phyloP scores from a whole-genome alignment of 2,329 filamentous ascomycete species.

The Knoxdaviesia capensis region DNA sequence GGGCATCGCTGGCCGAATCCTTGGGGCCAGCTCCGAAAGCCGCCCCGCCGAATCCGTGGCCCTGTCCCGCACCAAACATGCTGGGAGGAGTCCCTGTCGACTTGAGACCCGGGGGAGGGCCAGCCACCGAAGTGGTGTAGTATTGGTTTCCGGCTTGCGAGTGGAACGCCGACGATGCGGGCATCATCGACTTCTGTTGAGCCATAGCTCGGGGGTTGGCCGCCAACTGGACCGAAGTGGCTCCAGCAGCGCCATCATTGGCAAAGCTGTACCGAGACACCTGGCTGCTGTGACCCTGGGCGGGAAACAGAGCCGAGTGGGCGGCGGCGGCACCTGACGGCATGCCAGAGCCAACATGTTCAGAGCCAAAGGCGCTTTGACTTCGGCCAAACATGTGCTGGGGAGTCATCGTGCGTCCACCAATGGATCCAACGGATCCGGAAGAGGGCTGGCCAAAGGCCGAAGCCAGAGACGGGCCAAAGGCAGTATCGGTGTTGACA shows the following conservation, averaged over 20 bases:
- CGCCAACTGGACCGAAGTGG: conserved; percentile 50
- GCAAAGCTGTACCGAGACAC: conserved; percentile 76
- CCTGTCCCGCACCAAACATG: conserved; percentile 61
- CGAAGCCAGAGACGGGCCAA: conserved; percentile 29
- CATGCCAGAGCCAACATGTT: conserved; percentile 15
- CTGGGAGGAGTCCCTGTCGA: conserved; percentile 85
- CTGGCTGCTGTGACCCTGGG: conserved; percentile 57
- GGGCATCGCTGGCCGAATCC: conserved; percentile 43
- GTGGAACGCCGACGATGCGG: conserved; percentile 30
- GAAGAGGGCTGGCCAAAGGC: conserved; percentile 26
- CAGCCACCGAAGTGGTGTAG: conserved; percentile 71
- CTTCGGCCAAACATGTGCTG: conserved; percentile 52
- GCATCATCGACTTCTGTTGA: conserved; percentile 78
- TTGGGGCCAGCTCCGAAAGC: conserved; percentile 51
- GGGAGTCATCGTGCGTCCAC: conserved; percentile 55
- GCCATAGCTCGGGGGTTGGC: conserved; percentile 64
- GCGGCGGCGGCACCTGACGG: conserved; percentile 28
- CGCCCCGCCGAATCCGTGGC: conserved; percentile 58
- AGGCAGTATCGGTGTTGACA: conserved; percentile 28
- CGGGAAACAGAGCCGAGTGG: conserved; percentile 26
- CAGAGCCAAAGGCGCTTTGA: conserved; percentile 30
- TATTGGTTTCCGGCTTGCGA: conserved; percentile 46
- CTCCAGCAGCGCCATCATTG: conserved; percentile 40
- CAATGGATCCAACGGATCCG: conserved; percentile 30
- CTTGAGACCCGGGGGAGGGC: conserved; percentile 86